These are phyloP conservation scores for Aspergillus hiratsukae DNA, from an alignment of 2,329 filamentous ascomycete genomes.

Conservation along the genomic window DNA sequence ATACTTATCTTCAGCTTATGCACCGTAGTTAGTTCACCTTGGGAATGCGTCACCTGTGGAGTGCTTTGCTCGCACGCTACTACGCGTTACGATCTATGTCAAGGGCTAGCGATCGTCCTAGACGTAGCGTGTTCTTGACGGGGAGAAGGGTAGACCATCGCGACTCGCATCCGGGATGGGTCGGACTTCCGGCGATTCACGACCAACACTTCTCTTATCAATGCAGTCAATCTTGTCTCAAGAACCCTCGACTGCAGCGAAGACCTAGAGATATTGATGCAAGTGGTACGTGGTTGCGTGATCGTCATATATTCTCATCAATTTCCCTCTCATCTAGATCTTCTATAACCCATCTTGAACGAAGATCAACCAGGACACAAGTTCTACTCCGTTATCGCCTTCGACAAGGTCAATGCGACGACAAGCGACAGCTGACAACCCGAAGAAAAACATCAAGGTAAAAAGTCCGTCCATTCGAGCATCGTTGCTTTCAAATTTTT, in stretches of 20 bases:
- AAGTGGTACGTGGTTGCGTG: no score
- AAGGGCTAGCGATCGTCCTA: neutral
- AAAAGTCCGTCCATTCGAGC: slow-evolving; percentile 1
- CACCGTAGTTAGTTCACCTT: no score
- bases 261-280: neutral
- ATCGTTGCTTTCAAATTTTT: slow-evolving; percentile 29
- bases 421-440: neutral
- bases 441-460: neutral
- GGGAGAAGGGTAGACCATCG: neutral
- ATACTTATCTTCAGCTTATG: neutral
- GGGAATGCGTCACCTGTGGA: neutral
- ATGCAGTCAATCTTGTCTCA: neutral
- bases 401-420: neutral
- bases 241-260: neutral
- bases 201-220: neutral
- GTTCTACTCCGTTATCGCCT: neutral
- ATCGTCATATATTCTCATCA: no score
- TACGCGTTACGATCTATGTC: neutral
- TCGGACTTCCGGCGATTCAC: neutral
- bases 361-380: neutral
- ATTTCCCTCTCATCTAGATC: no score
- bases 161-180: neutral
- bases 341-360: neutral
- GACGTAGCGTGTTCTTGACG: neutral
- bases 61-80: neutral